phyloP scores from a whole-genome alignment of 495 filamentous ascomycete genomes.

The Venustampulla echinocandica region DNA sequence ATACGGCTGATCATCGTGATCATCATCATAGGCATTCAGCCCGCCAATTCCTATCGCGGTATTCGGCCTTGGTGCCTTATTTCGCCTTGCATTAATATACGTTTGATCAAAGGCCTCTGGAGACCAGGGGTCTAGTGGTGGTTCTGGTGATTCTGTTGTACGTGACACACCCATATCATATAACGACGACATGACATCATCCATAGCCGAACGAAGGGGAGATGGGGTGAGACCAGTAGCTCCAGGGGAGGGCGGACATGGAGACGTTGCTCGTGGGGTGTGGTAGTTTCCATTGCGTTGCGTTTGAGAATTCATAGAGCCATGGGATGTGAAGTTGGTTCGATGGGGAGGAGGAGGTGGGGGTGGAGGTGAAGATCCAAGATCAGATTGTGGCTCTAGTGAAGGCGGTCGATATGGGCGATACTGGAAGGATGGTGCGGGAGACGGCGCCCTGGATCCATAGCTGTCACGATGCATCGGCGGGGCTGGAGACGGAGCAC shows the following conservation, averaged over 20 bases:
- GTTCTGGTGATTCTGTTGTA: conserved; percentile 42
- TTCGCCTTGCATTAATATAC: conserved; percentile 32
- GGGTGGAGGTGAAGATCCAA: conserved; percentile 32
- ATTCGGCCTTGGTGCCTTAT: conserved; percentile 43
- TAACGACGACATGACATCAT: conserved; percentile 94
- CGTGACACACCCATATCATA: conserved; percentile 72
- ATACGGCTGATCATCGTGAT: conserved; percentile 31
- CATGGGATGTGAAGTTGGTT: conserved; percentile 23
- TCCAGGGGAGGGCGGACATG: conserved; percentile 54
- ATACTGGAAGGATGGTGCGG: conserved; percentile 34
- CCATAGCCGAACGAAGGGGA: conserved; percentile 88
- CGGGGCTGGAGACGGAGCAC: conserved; percentile 50
- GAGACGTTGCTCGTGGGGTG: conserved; percentile 43
- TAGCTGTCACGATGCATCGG: conserved; percentile 20
- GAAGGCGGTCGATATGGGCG: conserved; percentile 42
- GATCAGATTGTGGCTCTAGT: conserved; percentile 17
- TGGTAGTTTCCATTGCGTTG: conserved; percentile 24
- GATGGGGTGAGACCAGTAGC: conserved; percentile 73
- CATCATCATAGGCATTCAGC: conserved; percentile 41
- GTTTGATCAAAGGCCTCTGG: conserved; percentile 75
- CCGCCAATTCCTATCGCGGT: conserved; percentile 63
- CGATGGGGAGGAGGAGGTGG: conserved; percentile 49
- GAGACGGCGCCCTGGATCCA: conserved; percentile 48
- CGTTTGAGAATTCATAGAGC: conserved; percentile 20
- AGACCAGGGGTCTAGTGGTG: conserved; percentile 73